Conservation (phyloP, 2,329 filamentous ascomycete genomes). For the Pseudogymnoascus verrucosus region DNA sequence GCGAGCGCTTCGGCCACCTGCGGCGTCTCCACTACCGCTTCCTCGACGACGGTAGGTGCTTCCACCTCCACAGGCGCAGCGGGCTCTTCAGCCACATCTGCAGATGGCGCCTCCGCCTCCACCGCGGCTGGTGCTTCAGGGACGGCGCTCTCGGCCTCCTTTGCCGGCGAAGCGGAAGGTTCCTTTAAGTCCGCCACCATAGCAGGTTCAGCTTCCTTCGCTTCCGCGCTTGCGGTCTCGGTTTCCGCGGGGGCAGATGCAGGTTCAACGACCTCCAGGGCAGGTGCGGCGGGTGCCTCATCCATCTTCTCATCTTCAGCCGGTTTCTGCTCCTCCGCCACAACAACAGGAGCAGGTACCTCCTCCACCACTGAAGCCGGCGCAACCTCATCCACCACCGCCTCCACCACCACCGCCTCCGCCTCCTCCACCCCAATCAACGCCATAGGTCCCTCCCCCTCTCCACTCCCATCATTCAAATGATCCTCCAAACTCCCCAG, state of each 20-base stretch:
- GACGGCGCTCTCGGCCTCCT: background rate
- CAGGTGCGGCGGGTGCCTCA: background rate
- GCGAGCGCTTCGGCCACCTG: background rate
- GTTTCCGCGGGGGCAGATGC: background rate
- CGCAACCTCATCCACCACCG: background rate
- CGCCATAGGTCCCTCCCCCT: background rate
- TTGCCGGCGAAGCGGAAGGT: background rate
- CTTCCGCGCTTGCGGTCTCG: background rate
- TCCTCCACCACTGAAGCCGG: background rate
- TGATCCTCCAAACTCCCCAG: conserved; percentile 40
- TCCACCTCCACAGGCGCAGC: background rate
- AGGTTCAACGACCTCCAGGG: background rate
- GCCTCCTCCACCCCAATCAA: background rate
- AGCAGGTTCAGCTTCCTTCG: background rate
- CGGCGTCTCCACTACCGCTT: background rate
- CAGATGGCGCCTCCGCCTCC: background rate
- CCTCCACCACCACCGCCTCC: background rate
- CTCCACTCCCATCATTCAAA: conserved; percentile 18
- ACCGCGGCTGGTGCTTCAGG: background rate
- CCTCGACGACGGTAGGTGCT: background rate
- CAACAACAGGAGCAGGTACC: background rate
- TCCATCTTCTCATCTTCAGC: background rate
- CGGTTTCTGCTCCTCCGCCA: background rate
- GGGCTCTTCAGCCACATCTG: background rate
- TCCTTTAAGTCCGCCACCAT: background rate